phyloP scores from a whole-genome alignment of 805 yeast species.

The Saccharomyces kudriavzevii region DNA sequence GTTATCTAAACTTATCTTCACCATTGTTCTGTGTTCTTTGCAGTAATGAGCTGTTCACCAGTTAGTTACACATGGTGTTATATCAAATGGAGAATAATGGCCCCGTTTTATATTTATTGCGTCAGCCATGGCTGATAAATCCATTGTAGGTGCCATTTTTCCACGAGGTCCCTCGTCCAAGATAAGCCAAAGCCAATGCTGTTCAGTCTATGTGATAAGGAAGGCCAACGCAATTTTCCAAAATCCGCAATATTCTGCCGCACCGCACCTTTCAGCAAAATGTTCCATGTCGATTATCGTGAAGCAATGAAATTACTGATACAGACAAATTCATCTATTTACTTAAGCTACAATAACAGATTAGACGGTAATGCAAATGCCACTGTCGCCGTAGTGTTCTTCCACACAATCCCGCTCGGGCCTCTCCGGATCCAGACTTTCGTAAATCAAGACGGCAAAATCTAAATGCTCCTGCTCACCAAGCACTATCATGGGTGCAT shows the following conservation, averaged over 20 bases:
- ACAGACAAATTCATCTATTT: not conserved
- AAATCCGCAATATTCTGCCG: not conserved
- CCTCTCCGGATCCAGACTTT: conserved; percentile 67
- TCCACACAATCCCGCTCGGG: conserved; percentile 62
- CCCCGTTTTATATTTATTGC: not conserved
- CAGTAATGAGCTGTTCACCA: too few species aligned
- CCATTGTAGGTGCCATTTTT: not conserved
- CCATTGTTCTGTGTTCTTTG: conserved; percentile 7
- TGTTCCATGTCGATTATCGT: not conserved
- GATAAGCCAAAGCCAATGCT: not conserved
- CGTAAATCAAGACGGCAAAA: conserved; percentile 83
- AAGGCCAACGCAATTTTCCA: not conserved
- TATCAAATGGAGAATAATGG: too few species aligned
- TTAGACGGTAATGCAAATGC: not conserved
- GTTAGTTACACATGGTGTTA: too few species aligned
- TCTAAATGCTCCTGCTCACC: conserved; percentile 48
- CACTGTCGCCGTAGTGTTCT: conserved; percentile 42
- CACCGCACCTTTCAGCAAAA: not conserved
- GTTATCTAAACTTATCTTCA: conserved; percentile 21
- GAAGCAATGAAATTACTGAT: not conserved
- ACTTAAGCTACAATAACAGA: not conserved
- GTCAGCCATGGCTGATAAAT: not conserved
- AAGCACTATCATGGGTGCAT: conserved; percentile 90
- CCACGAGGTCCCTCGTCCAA: not conserved
- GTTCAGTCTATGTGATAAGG: not conserved